A percentile compares a stretch with the other conserved stretches of the same genome.
Conservation (phyloP, 805 yeast genomes). For the Myxozyma udenii region DNA sequence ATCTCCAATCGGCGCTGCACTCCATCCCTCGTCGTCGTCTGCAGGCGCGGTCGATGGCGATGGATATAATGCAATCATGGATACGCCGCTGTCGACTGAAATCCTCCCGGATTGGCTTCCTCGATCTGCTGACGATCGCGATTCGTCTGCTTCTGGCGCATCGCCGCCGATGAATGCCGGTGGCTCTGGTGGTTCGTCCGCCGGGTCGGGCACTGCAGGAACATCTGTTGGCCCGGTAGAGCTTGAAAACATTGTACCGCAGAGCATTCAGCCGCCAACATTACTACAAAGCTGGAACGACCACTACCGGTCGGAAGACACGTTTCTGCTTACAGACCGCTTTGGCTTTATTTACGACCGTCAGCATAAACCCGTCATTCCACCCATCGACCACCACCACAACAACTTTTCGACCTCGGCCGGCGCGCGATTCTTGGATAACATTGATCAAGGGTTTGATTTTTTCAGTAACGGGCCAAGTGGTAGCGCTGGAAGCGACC, state of each 20-base stretch:
- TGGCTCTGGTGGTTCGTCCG: not conserved
- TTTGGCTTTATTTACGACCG: constrained; percentile 49
- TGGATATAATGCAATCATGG: not conserved
- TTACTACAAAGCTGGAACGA: constrained; percentile 32
- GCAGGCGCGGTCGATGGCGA: not conserved
- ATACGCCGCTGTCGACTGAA: not conserved
- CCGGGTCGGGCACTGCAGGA: not conserved
- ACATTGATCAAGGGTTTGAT: constrained; percentile 21
- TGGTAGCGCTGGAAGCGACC: too few relatives aligned
- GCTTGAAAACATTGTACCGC: constrained; percentile 41
- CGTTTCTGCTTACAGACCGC: constrained; percentile 43
- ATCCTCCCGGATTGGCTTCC: constrained; percentile 22
- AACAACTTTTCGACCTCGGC: constrained; percentile 2
- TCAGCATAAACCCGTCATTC: constrained; percentile 25
- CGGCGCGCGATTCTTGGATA: constrained; percentile 22
- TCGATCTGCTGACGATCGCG: constrained; percentile 2
- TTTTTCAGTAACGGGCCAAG: too few relatives aligned
- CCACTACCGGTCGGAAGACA: constrained; percentile 30
- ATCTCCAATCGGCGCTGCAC: not conserved
- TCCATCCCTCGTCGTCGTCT: not conserved
- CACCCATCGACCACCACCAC: constrained; percentile 10
- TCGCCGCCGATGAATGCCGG: not conserved
- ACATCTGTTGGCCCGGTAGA: constrained; percentile 42
- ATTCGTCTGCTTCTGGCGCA: not conserved
- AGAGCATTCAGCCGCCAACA: constrained; percentile 39